Conservation (phyloP, 179 eudicot genomes). For the Nepenthes alata region DNA sequence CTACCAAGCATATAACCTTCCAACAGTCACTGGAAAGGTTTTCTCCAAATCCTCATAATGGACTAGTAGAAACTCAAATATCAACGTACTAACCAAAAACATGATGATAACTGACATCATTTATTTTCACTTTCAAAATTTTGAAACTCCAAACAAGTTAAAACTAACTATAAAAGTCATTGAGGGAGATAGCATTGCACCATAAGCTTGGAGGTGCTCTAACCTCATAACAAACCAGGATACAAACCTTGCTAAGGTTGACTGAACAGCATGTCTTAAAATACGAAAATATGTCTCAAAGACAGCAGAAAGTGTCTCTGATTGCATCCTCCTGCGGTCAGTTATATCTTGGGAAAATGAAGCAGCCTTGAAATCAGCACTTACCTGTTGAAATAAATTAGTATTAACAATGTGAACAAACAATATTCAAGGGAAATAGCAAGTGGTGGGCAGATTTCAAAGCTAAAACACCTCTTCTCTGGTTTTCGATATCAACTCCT, state of each 20-base stretch:
- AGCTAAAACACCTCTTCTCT: conserved; percentile 58
- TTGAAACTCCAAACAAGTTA: too few species aligned
- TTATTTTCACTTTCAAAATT: too few species aligned
- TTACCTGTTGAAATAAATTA: conserved; percentile 39
- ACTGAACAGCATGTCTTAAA: conserved; percentile 53
- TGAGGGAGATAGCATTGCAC: too few species aligned
- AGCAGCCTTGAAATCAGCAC: conserved; percentile 80
- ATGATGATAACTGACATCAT: too few species aligned
- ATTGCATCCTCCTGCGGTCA: conserved; percentile 62
- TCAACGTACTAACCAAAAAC: too few species aligned
- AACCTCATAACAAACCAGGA: too few species aligned
- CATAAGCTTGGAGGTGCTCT: too few species aligned
- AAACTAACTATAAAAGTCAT: too few species aligned
- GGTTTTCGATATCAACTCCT: conserved; percentile 58
- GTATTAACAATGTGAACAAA: not conserved
- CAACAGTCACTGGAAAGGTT: too few species aligned
- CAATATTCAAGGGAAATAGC: not conserved
- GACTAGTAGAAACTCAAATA: too few species aligned
- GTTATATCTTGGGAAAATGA: conserved; percentile 50
- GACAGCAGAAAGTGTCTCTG: conserved; percentile 67
- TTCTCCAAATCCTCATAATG: too few species aligned
- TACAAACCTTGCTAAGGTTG: conserved; percentile 23
- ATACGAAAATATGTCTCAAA: conserved; percentile 77
- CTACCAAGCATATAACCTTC: too few species aligned
- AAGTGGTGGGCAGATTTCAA: not conserved